A percentile compares a stretch with the other conserved stretches of the same genome.
These are phyloP conservation scores for Acanthochlamys bracteata DNA, from an alignment of 106 monocot genomes.

Conservation along the genomic window DNA sequence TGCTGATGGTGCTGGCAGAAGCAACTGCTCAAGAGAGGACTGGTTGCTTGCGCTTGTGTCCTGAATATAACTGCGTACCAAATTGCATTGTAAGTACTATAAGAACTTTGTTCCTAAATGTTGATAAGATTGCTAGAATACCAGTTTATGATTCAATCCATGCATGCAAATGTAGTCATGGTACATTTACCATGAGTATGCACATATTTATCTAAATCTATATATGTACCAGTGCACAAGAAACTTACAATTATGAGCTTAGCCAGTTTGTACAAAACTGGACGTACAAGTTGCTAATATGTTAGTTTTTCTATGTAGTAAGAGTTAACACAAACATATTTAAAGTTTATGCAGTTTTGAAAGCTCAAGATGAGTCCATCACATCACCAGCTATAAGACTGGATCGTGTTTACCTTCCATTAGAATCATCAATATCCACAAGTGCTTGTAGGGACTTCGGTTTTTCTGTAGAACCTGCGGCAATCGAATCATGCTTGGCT, in stretches of 20 bases:
- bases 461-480: conserved; percentile 28
- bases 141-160: not conserved
- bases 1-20: conserved; percentile 1
- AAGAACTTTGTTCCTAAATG: not conserved
- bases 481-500: conserved; percentile 35
- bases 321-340: no score
- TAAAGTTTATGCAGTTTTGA: not conserved
- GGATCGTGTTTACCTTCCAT: not conserved
- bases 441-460: conserved; percentile 13
- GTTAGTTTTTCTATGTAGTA: no score
- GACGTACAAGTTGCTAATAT: no score
- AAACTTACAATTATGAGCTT: not conserved
- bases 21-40: conserved; percentile 6
- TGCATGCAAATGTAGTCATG: no score
- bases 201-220: no score
- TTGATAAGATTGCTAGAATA: not conserved
- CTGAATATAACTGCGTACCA: not conserved
- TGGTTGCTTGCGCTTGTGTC: conserved; percentile 5
- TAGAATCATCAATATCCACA: conserved; percentile 8
- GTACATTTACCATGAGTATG: no score
- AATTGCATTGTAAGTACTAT: not conserved
- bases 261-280: not conserved
- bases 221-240: not conserved
- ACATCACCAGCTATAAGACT: not conserved
- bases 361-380: not conserved